Percentiles rank a stretch among this genome's conserved stretches.
Conservation (phyloP, 2,329 filamentous ascomycete species). For the Trichoderma endophyticum region DNA sequence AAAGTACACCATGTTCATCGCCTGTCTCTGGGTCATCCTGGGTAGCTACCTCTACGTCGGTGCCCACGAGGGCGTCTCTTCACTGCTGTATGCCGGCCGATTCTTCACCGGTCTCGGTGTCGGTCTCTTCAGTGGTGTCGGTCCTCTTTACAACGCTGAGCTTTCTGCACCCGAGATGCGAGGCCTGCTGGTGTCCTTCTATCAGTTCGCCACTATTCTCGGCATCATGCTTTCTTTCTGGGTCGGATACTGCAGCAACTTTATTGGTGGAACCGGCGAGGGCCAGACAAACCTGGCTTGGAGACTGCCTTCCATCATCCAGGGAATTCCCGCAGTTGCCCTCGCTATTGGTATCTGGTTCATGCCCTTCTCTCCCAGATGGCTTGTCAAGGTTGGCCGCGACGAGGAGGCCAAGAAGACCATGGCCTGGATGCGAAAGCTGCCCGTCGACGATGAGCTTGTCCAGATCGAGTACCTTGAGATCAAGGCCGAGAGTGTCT, state of each 20-base stretch:
- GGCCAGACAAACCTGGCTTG: slow-evolving; percentile 41
- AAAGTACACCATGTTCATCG: slow-evolving; percentile 67
- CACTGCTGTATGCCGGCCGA: background rate
- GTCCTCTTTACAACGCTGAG: slow-evolving; percentile 53
- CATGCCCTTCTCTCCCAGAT: slow-evolving; percentile 76
- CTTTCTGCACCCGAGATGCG: slow-evolving; percentile 41
- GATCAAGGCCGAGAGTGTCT: slow-evolving; percentile 74
- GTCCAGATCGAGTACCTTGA: slow-evolving; percentile 75
- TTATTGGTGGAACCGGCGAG: slow-evolving; percentile 41
- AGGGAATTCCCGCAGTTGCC: slow-evolving; percentile 63
- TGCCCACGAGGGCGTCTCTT: slow-evolving; percentile 48
- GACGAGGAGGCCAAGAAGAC: slow-evolving; percentile 64
- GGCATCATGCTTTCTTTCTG: slow-evolving; percentile 65
- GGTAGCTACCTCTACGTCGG: slow-evolving; percentile 68
- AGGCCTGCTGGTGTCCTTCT: slow-evolving; percentile 44
- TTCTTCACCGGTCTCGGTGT: slow-evolving; percentile 60
- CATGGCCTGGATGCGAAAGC: slow-evolving; percentile 61
- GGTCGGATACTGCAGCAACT: slow-evolving; percentile 47
- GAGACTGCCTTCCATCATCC: slow-evolving; percentile 55
- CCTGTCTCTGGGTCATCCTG: slow-evolving; percentile 63
- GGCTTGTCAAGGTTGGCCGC: slow-evolving; percentile 67
- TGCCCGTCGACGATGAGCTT: slow-evolving; percentile 62
- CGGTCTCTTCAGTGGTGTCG: slow-evolving; percentile 65
- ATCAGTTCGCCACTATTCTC: slow-evolving; percentile 56
- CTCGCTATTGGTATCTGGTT: slow-evolving; percentile 70